phyloP scores from a whole-genome alignment of 768 basidiomycete genomes.

The Suillus luteus region DNA sequence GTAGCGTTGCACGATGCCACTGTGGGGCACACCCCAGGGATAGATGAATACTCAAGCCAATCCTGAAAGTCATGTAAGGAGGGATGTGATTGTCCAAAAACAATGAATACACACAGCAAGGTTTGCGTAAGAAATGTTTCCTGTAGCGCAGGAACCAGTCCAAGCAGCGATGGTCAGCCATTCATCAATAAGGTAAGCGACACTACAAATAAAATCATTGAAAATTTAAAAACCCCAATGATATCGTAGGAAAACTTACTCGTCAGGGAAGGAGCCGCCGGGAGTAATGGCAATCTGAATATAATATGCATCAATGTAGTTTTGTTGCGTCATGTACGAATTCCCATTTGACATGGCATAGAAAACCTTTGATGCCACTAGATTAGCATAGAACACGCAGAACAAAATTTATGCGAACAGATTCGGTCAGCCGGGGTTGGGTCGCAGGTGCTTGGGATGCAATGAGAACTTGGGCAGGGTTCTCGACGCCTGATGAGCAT shows the following conservation, averaged over 20 bases:
- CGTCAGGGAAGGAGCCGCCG: constrained; percentile 19
- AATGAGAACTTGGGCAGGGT: constrained; percentile 15
- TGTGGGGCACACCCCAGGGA: constrained; percentile 23
- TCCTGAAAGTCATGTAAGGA: constrained; percentile 17
- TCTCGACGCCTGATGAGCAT: constrained; percentile 8
- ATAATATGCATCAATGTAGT: constrained; percentile 28
- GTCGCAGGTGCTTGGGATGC: constrained; percentile 16
- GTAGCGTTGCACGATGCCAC: constrained; percentile 16
- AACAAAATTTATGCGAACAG: constrained; percentile 10
- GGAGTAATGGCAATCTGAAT: constrained; percentile 23
- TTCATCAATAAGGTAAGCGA: constrained; percentile 10
- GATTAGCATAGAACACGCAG: background rate
- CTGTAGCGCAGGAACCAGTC: constrained; percentile 24
- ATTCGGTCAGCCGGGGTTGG: constrained; percentile 21
- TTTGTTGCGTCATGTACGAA: constrained; percentile 22
- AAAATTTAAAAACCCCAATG: background rate
- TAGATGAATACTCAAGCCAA: constrained; percentile 25
- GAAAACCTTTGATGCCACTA: constrained; percentile 15
- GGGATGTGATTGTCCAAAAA: background rate
- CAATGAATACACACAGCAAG: constrained; percentile 16
- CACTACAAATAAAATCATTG: constrained; percentile 9
- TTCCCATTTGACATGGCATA: constrained; percentile 23
- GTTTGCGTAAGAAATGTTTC: constrained; percentile 24
- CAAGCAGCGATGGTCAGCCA: constrained; percentile 26
- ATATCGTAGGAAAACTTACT: constrained; percentile 14